Evolutionary conservation across 352 stramenopile species (phyloP).

Genomic region (Phytophthora boehmeriae): DNA sequence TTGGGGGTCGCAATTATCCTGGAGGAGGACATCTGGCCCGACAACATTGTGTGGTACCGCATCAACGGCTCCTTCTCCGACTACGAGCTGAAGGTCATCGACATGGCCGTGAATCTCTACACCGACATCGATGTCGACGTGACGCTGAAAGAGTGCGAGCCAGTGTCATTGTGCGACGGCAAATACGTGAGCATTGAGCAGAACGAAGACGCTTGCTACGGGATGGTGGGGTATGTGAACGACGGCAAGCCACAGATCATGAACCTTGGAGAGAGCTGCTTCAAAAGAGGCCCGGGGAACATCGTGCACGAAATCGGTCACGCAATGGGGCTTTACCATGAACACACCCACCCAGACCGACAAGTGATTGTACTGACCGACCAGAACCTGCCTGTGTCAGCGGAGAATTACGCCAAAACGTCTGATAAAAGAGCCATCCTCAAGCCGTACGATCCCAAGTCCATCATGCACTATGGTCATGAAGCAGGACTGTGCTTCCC

Average conservation of each 20-base stretch:
- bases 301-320: constrained; percentile 75
- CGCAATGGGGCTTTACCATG: constrained; percentile 68
- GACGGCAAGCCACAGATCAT: constrained; percentile 68
- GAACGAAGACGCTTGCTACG: constrained; percentile 75
- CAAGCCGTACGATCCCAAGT: constrained; percentile 71
- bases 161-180: constrained; percentile 54
- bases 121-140: constrained; percentile 64
- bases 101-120: constrained; percentile 62
- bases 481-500: constrained; percentile 70
- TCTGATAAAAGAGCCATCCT: constrained; percentile 45
- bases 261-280: constrained; percentile 74
- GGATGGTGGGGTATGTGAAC: constrained; percentile 74
- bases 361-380: constrained; percentile 77
- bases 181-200: constrained; percentile 79
- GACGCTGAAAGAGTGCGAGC: constrained; percentile 69
- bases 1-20: constrained; percentile 65
- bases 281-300: constrained; percentile 52
- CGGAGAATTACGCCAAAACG: constrained; percentile 75
- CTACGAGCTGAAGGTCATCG: constrained; percentile 53
- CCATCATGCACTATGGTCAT: constrained; percentile 84
- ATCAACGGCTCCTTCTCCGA: constrained; percentile 58
- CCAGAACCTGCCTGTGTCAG: constrained; percentile 58
- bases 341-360: constrained; percentile 70
- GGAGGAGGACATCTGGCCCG: constrained; percentile 67
- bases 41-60: constrained; percentile 73